These are phyloP conservation scores for Kluyveromyces dobzhanskii DNA, from an alignment of 805 yeast species.

Conservation along the genomic window DNA sequence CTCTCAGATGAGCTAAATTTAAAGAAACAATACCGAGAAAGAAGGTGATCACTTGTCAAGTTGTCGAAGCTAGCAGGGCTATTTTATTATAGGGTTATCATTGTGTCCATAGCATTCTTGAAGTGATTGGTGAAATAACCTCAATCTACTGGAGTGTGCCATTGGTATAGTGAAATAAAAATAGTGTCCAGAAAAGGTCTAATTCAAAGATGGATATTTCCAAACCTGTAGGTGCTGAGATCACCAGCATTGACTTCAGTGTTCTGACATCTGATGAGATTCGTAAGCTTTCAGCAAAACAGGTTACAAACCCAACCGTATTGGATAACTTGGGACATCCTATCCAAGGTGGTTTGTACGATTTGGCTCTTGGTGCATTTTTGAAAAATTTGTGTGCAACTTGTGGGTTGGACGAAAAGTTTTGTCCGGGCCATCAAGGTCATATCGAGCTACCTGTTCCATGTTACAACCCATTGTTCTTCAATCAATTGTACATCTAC, in stretches of 20 bases:
- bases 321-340: slow-evolving; percentile 96
- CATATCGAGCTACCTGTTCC: slow-evolving; percentile 96
- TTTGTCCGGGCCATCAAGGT: slow-evolving; percentile 98
- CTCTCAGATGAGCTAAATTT: not conserved
- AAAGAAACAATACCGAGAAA: too few species aligned
- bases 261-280: slow-evolving; percentile 76
- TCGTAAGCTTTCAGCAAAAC: slow-evolving; percentile 83
- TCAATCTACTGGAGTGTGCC: too few species aligned
- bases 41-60: too few species aligned
- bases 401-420: slow-evolving; percentile 89
- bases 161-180: too few species aligned
- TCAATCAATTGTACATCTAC: slow-evolving; percentile 80
- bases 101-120: too few species aligned
- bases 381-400: slow-evolving; percentile 83
- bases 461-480: slow-evolving; percentile 89
- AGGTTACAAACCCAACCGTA: slow-evolving; percentile 91
- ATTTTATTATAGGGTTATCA: too few species aligned
- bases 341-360: slow-evolving; percentile 86
- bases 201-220: slow-evolving; percentile 77
- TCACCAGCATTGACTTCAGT: slow-evolving; percentile 86
- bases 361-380: slow-evolving; percentile 92
- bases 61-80: too few species aligned
- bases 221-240: slow-evolving; percentile 92
- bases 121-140: too few species aligned
- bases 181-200: too few species aligned